Conservation (phyloP, 495 filamentous ascomycete genomes). For the Bombardia bombarda region DNA sequence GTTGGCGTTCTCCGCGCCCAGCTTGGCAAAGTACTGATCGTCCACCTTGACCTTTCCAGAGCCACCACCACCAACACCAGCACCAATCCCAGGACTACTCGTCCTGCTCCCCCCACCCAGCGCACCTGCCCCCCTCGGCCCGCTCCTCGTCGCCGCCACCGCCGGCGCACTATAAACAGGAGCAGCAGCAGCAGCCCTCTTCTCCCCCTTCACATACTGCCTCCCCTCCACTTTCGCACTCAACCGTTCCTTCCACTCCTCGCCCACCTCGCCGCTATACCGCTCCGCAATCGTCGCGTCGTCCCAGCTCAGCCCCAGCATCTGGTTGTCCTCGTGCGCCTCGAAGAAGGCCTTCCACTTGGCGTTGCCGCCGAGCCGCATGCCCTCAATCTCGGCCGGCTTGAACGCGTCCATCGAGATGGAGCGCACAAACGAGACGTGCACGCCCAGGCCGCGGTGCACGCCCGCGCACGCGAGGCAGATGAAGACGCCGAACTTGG, state of each 20-base stretch:
- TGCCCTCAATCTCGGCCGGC: slow-evolving; percentile 71
- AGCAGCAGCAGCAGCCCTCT: slow-evolving; percentile 30
- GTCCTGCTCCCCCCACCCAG: slow-evolving; percentile 41
- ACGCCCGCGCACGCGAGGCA: slow-evolving; percentile 93
- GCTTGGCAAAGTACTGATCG: slow-evolving; percentile 81
- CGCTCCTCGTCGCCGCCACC: slow-evolving; percentile 14
- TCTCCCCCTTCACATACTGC: slow-evolving; percentile 66
- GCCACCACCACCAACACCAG: background rate
- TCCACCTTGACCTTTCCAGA: slow-evolving; percentile 50
- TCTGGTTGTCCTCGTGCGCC: slow-evolving; percentile 54
- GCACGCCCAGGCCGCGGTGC: slow-evolving; percentile 89
- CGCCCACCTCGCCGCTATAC: slow-evolving; percentile 78
- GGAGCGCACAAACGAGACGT: slow-evolving; percentile 94
- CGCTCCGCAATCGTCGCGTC: slow-evolving; percentile 73
- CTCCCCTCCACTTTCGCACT: slow-evolving; percentile 75
- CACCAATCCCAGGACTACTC: slow-evolving; percentile 45
- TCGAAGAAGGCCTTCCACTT: slow-evolving; percentile 82
- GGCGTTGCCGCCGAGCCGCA: slow-evolving; percentile 80
- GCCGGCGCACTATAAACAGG: too few species aligned
- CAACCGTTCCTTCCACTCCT: slow-evolving; percentile 93
- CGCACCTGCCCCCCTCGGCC: slow-evolving; percentile 29
- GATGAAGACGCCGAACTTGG: slow-evolving; percentile 81
- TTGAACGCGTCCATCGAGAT: slow-evolving; percentile 99
- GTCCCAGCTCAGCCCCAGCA: slow-evolving; percentile 57
- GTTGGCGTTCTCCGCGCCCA: slow-evolving; percentile 73